A percentile compares a stretch with the other conserved stretches of the same genome.
Evolutionary conservation across 768 basidiomycete species (phyloP).

Genomic region (Aureoboletus auriporus): DNA sequence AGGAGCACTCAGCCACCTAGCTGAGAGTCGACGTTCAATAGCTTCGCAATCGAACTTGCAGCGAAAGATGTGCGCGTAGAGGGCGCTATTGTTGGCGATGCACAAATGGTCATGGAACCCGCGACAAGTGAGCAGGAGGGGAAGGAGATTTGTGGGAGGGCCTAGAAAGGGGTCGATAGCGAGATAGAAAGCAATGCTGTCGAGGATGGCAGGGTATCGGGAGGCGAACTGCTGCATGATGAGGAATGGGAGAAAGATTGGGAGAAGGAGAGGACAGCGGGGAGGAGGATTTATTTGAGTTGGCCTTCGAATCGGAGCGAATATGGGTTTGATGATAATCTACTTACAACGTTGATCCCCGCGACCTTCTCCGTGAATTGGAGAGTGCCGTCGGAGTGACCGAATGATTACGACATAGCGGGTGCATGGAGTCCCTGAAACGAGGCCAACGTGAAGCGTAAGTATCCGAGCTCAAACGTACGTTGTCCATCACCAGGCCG

Average conservation of each 20-base stretch:
- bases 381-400: slow-evolving; percentile 28
- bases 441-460: slow-evolving; percentile 16
- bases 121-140: slow-evolving; percentile 38
- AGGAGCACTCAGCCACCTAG: slow-evolving; percentile 34
- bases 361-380: slow-evolving; percentile 29
- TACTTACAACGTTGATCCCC: slow-evolving; percentile 34
- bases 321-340: slow-evolving; percentile 35
- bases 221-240: slow-evolving; percentile 19
- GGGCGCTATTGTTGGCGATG: slow-evolving; percentile 31
- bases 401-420: slow-evolving; percentile 33
- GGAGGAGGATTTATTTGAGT: slow-evolving; percentile 23
- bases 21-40: slow-evolving; percentile 35
- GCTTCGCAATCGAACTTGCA: slow-evolving; percentile 43
- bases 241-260: background rate
- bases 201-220: slow-evolving; percentile 20
- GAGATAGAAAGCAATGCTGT: slow-evolving; percentile 41
- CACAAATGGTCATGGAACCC: slow-evolving; percentile 34
- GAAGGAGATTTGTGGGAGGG: slow-evolving; percentile 38
- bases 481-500: background rate
- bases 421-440: slow-evolving; percentile 24
- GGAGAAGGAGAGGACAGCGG: slow-evolving; percentile 8
- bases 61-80: slow-evolving; percentile 43
- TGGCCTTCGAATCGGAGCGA: slow-evolving; percentile 27
- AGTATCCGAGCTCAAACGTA: background rate
- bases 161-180: slow-evolving; percentile 37